These are phyloP conservation scores for Axilococcus clingmanii DNA, from an alignment of 139 green algal genomes.

Conservation along the genomic window DNA sequence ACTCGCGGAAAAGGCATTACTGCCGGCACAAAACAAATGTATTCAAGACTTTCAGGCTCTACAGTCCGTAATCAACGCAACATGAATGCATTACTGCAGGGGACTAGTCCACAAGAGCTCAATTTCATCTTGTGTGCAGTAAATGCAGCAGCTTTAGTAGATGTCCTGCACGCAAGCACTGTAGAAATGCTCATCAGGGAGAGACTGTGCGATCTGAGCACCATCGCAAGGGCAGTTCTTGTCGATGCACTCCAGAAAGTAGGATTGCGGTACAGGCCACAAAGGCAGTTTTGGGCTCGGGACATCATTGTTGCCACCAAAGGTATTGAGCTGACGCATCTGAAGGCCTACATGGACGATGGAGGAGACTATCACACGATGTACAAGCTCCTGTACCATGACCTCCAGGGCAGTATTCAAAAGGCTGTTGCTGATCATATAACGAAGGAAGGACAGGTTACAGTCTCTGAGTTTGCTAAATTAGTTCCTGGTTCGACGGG, in stretches of 20 bases:
- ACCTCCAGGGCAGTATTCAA: slow-evolving; percentile 40
- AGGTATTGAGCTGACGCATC: slow-evolving; percentile 36
- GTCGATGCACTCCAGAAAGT: slow-evolving; percentile 50
- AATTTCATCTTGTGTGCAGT: slow-evolving; percentile 41
- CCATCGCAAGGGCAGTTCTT: slow-evolving; percentile 28
- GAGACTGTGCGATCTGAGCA: slow-evolving; percentile 24
- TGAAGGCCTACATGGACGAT: slow-evolving; percentile 46
- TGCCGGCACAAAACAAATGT: slow-evolving; percentile 25
- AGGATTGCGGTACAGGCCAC: slow-evolving; percentile 34
- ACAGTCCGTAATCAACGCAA: slow-evolving; percentile 12
- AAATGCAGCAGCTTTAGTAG: slow-evolving; percentile 35
- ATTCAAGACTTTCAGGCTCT: slow-evolving; percentile 15
- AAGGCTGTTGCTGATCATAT: slow-evolving; percentile 37
- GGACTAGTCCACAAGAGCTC: slow-evolving; percentile 19
- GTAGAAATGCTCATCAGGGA: slow-evolving; percentile 24
- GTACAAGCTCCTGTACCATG: slow-evolving; percentile 49
- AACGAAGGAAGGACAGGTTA: slow-evolving; percentile 13
- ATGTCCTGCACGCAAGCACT: slow-evolving; percentile 15
- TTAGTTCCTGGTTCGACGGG: slow-evolving; percentile 1
- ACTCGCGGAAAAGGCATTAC: slow-evolving; percentile 32
- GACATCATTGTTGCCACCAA: slow-evolving; percentile 34
- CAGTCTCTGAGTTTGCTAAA: slow-evolving; percentile 9
- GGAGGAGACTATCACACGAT: slow-evolving; percentile 47
- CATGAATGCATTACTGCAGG: slow-evolving; percentile 19
- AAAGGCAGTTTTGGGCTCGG: slow-evolving; percentile 25